Base-by-base conservation (phyloP, 164 flowering plant species). In the Kingdonia uniflora region DNA sequence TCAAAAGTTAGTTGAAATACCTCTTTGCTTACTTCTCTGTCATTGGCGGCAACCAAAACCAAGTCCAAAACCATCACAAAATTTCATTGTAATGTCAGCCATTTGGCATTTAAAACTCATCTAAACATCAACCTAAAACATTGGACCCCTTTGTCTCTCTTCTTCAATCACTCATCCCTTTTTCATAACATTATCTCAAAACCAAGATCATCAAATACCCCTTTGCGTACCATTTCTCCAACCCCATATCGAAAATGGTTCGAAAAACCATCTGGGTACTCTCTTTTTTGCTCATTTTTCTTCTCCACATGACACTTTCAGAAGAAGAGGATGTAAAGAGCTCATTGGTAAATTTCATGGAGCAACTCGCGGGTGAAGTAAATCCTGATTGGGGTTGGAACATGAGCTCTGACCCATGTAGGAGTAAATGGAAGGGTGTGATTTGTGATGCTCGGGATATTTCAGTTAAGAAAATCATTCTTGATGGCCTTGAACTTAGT, bases 341-440 rank as follows among this genome's bases (percentile, higher is more conserved):
- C 2, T 53, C 75, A 2, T 64, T 76, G 11, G 23, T 64, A 20
- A 52, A 41, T n/a, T 74, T 80, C 59, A 47, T 68, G 35, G 44
- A 40, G 7, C 44, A 59, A 14, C 64, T 76, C 22, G 52, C 72
- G 39, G 51, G 54, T 20, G 42, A 0, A 17, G 11, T 16, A 33
- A 64, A 55, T 43, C 59, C 69, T 12, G 37, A 6, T 42, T 55
- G 57, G 40, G 72, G 73, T 24, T 75, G 81, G 81, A 70, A 57
- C 19, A 3, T n/a, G 2, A 14, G 59, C 26, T 56, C 76, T 12
- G 77, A 77, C 57, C 80, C 80, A 1, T 80, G 85, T 67, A 49
- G 3, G 19, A 63, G 52, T 15, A 3, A 21, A 1, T 80, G 82
- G 82, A n/a, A 40, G 1, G 77, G 75, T 17, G 56, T 77, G 7